These are phyloP conservation scores for Colletotrichum brevisporum DNA, from an alignment of 2,329 filamentous ascomycete genomes.

Conservation along the genomic window DNA sequence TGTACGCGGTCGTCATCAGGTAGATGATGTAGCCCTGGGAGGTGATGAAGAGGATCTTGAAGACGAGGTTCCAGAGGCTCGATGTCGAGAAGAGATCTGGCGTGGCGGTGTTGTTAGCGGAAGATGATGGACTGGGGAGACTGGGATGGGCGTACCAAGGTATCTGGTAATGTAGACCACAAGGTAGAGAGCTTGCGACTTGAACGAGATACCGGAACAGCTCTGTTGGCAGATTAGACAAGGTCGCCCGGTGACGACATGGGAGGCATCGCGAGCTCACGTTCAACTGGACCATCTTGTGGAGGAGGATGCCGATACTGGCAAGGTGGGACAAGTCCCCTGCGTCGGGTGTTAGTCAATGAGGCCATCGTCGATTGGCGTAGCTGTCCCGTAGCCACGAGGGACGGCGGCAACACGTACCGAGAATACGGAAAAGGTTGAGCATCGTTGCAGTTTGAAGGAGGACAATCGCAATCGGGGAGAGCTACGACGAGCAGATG, in stretches of 20 bases:
- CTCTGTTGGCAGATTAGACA: conserved; percentile 71
- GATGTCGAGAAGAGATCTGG: conserved; percentile 88
- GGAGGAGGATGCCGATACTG: conserved; percentile 93
- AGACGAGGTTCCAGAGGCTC: conserved; percentile 91
- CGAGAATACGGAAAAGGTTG: conserved; percentile 72
- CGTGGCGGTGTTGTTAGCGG: conserved; percentile 33
- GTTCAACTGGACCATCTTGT: conserved; percentile 95
- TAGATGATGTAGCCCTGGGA: conserved; percentile 96
- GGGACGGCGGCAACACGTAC: conserved; percentile 52
- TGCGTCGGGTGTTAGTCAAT: conserved; percentile 54
- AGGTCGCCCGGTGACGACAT: conserved; percentile 12
- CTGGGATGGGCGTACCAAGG: conserved; percentile 71
- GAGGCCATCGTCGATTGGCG: conserved; percentile 27
- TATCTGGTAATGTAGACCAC: conserved; percentile 95
- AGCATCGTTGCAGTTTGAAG: conserved; percentile 59
- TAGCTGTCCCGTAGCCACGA: neutral
- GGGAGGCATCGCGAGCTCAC: conserved; percentile 65
- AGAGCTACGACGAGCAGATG: neutral
- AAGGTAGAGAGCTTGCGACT: conserved; percentile 95
- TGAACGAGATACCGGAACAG: conserved; percentile 98
- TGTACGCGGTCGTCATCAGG: conserved; percentile 97
- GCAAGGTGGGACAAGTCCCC: conserved; percentile 95
- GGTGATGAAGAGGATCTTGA: conserved; percentile 95
- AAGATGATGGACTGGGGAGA: neutral
- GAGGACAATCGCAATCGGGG: conserved; percentile 17